Evolutionary conservation across 192 early-diverging fungal species (phyloP).

Genomic region (Allomyces arbusculus): DNA sequence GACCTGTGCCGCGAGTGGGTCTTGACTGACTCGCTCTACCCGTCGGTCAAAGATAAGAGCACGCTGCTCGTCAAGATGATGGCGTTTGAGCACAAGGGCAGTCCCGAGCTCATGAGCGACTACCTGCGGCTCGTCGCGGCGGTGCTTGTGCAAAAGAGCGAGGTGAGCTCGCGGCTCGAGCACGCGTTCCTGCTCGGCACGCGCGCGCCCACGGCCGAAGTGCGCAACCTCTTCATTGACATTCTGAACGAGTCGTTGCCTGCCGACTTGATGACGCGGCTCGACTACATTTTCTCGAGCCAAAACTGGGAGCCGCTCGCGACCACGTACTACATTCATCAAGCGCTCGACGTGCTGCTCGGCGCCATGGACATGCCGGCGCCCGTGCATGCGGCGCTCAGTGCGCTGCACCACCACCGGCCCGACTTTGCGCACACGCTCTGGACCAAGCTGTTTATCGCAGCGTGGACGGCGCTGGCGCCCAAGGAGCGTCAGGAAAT

Average conservation of each 20-base stretch:
- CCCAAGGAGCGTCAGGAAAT: constrained; percentile 65
- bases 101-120: constrained; percentile 49
- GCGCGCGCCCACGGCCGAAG: constrained; percentile 49
- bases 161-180: constrained; percentile 82
- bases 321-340: constrained; percentile 76
- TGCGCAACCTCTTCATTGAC: constrained; percentile 57
- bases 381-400: constrained; percentile 30
- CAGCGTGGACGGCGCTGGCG: constrained; percentile 55
- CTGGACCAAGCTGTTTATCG: constrained; percentile 71
- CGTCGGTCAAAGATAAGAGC: constrained; percentile 91
- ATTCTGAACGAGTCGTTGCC: constrained; percentile 66
- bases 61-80: constrained; percentile 83
- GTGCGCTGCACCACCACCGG: constrained; percentile 46
- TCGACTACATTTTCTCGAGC: constrained; percentile 72
- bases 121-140: constrained; percentile 78
- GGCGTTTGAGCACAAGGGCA: constrained; percentile 49
- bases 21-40: constrained; percentile 65
- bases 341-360: constrained; percentile 70
- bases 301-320: constrained; percentile 91
- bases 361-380: constrained; percentile 23
- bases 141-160: constrained; percentile 42
- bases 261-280: constrained; percentile 39
- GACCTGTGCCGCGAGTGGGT: constrained; percentile 79
- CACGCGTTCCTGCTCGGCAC: constrained; percentile 86
- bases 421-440: constrained; percentile 41